Evolutionary conservation across 441 rosid species (phyloP).

Genomic region (Pelargonium cotyledonis): DNA sequence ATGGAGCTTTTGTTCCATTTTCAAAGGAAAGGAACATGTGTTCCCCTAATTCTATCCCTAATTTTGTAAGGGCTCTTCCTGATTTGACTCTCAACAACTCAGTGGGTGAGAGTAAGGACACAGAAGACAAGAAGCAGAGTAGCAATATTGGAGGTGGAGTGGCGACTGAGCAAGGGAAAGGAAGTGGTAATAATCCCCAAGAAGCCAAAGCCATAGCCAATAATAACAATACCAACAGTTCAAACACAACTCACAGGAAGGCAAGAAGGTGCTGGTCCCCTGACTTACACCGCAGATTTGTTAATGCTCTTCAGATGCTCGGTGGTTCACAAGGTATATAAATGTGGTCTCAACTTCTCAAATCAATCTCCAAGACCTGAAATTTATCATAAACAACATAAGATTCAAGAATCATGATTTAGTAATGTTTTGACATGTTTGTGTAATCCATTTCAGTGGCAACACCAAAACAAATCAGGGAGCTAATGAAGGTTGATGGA

Average conservation of each 20-base stretch:
- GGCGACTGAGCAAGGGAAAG: neutral
- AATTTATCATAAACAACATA: no score
- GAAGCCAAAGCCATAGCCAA: neutral
- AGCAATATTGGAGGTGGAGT: neutral
- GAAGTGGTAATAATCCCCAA: neutral
- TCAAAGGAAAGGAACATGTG: no score
- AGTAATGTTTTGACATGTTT: no score
- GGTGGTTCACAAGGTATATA: slow-evolving; percentile 1
- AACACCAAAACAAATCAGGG: slow-evolving; percentile 70
- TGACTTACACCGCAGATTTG: neutral
- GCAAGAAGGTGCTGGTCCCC: slow-evolving; percentile 1
- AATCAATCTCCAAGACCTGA: no score
- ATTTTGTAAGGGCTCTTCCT: neutral
- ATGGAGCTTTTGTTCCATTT: no score
- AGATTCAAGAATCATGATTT: no score
- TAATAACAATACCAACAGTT: neutral
- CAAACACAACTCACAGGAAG: neutral
- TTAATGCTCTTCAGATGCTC: neutral
- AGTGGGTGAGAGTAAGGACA: neutral
- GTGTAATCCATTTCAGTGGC: slow-evolving; percentile 35
- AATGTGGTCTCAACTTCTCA: no score
- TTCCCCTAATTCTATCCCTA: no score
- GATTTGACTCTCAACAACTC: neutral
- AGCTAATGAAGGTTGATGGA: slow-evolving; percentile 72
- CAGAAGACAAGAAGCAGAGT: neutral